A percentile compares a stretch with the other conserved stretches of the same genome.
Conservation (phyloP, 2,329 filamentous ascomycete genomes). For the Calonectria montana region DNA sequence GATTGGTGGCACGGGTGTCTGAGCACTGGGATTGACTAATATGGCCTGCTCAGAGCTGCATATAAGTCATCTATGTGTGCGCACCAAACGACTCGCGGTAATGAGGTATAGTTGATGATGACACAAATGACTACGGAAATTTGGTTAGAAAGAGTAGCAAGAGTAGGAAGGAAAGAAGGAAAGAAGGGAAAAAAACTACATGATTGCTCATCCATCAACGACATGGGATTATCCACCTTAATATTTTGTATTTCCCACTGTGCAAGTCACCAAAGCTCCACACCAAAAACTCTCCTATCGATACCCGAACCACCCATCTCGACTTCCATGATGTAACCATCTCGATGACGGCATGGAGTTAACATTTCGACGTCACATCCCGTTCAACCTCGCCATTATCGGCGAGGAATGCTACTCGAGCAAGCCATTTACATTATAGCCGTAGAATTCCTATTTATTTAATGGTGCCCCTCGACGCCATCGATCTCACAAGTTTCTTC, state of each 20-base stretch:
- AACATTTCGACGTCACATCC: slow-evolving; percentile 37
- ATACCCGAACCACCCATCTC: slow-evolving; percentile 3
- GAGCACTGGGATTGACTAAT: neutral
- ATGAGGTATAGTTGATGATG: too few relatives aligned
- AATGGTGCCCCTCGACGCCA: neutral
- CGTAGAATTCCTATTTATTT: slow-evolving; percentile 1
- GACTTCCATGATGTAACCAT: slow-evolving; percentile 42
- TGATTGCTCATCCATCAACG: too few relatives aligned
- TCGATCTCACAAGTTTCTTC: neutral
- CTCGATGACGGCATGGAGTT: slow-evolving; percentile 42
- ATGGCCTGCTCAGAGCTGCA: neutral
- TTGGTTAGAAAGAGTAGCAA: too few relatives aligned
- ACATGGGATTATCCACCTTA: neutral
- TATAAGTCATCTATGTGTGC: neutral
- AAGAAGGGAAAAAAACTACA: too few relatives aligned
- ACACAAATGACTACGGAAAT: too few relatives aligned
- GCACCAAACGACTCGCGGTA: neutral
- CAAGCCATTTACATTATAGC: neutral
- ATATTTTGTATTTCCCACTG: neutral
- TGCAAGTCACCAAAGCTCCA: neutral
- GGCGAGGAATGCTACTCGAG: neutral
- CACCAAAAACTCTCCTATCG: neutral
- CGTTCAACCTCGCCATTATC: neutral
- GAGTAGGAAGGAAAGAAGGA: too few relatives aligned
- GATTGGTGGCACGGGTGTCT: neutral